Evolutionary conservation across 768 basidiomycete genomes (phyloP), one percentile per base, ranked within the genome.

Genomic region (Paxillus involutus): DNA sequence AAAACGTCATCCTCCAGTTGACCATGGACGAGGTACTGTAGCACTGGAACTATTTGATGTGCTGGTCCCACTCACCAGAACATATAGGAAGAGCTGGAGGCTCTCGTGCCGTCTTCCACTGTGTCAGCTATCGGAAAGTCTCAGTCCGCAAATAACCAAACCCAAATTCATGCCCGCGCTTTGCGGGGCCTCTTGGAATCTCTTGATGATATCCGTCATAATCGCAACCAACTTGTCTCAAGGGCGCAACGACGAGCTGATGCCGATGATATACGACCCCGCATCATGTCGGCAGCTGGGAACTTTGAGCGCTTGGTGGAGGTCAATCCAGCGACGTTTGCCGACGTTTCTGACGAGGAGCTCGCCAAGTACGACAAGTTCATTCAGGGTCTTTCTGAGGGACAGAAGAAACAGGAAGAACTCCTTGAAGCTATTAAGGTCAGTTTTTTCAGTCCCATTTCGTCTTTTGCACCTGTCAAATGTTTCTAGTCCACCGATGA

Each of bases 301-400:
- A 80, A 81, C 3, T 77, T 94, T 43, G 85, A 87, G 48, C 77
- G 80, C 24, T 79, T 88, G 67, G 73, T 76, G 3, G 85, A 92
- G 61, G 81, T 92, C 16, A 84, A 86, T 35, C 85, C 95, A 0
- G 88, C 85, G 21, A 88, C 89, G 86, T 98, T 98, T 65, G 91
- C 94, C 63, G 88, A 89, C 51, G 75, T 91, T 12, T 81, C 88
- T 29, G 87, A 92, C 52, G 80, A 84, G 55, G 89, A 91, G 62
- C 70, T 98, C 47, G 79, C 78, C 1, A 94, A 94, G 71, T 95
- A 93, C 58, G 89, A 91, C 53, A 80, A 79, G 55, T 88, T 86
- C 63, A 74, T 98, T 35, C 75, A 80, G 35, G 82, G 81, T 51
- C 77, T 86, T 37, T 75, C 57, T 14, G 74, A 77, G 33, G 74